Evolutionary conservation across 1,139 yeast genomes (phyloP).

Genomic region (Lodderomyces jiufengensis): DNA sequence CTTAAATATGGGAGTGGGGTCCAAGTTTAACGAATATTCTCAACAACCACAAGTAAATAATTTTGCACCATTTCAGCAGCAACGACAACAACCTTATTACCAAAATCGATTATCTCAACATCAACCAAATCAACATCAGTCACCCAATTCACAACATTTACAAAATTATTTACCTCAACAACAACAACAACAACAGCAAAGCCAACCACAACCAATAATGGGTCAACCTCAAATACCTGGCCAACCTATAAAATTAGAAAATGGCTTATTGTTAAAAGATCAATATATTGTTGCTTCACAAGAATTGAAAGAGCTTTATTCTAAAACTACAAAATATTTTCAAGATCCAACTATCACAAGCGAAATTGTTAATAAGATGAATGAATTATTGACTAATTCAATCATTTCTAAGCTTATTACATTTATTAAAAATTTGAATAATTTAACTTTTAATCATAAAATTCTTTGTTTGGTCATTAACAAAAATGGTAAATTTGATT

Average conservation of each 20-base stretch:
- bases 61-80: too few species aligned
- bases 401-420: conserved; percentile 33
- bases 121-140: conserved; percentile 4
- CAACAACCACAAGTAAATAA: too few species aligned
- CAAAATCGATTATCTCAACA: not conserved
- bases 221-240: conserved; percentile 6
- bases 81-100: conserved; percentile 5
- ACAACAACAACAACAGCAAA: conserved; percentile 7
- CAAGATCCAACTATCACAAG: conserved; percentile 33
- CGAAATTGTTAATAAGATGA: conserved; percentile 36
- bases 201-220: conserved; percentile 2
- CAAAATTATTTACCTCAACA: conserved; percentile 3
- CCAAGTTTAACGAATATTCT: conserved; percentile 34
- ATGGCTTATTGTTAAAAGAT: conserved; percentile 52
- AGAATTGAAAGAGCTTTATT: conserved; percentile 41
- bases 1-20: conserved; percentile 28
- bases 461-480: conserved; percentile 48
- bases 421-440: conserved; percentile 42
- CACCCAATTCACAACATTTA: conserved; percentile 3
- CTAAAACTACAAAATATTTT: conserved; percentile 46
- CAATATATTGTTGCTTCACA: conserved; percentile 52
- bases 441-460: conserved; percentile 41
- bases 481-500: conserved; percentile 57
- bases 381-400: conserved; percentile 27
- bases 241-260: conserved; percentile 41